Evolutionary conservation across 202 grass and related monocot species (phyloP).

Genomic region (Setaria viridis): DNA sequence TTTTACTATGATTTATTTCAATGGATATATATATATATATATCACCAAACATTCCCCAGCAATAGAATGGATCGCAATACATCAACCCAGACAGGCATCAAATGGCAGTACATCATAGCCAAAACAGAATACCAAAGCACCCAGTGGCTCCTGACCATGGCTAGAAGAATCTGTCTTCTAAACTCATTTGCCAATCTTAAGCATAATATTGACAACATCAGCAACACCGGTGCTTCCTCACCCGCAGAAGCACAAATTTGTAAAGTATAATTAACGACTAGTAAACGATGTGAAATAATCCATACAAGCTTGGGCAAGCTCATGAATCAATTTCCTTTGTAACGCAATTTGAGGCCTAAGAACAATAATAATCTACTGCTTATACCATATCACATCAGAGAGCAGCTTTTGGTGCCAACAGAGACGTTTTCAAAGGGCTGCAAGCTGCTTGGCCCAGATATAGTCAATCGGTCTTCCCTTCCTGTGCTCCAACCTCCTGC

Average conservation of each 20-base stretch:
- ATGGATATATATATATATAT: too few species aligned
- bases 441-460: conserved; percentile 25
- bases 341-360: conserved; percentile 26
- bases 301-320: neutral
- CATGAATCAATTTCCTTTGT: conserved; percentile 36
- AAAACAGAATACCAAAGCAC: too few species aligned
- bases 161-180: neutral
- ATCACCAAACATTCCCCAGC: too few species aligned
- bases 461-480: conserved; percentile 72
- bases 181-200: neutral
- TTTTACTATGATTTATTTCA: neutral
- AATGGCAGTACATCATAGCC: too few species aligned
- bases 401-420: conserved; percentile 30
- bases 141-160: too few species aligned
- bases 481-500: conserved; percentile 76
- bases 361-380: neutral
- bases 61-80: too few species aligned
- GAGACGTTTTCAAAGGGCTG: neutral
- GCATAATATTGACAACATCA: neutral
- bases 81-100: too few species aligned
- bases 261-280: neutral
- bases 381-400: conserved; percentile 12
- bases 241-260: neutral
- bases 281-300: neutral
- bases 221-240: neutral